phyloP scores from a whole-genome alignment of 2,329 filamentous ascomycete species.

The Fusarium pininemorale region DNA sequence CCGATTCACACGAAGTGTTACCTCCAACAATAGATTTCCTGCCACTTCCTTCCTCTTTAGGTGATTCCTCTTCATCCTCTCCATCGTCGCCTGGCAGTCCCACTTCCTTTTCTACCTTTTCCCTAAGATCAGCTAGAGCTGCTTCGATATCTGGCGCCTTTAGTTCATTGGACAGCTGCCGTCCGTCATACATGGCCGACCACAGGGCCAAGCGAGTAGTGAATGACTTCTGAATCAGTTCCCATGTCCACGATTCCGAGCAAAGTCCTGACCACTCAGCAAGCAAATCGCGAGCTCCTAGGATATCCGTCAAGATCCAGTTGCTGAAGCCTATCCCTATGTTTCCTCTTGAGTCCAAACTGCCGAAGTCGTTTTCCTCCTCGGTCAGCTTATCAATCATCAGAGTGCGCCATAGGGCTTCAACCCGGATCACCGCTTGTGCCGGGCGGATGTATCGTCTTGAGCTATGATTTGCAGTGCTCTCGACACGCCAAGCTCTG shows the following conservation, averaged over 20 bases:
- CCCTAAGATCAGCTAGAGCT: neutral
- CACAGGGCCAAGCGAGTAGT: neutral
- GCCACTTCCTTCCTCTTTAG: neutral
- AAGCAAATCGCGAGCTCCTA: neutral
- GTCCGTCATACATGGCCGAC: neutral
- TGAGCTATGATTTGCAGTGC: neutral
- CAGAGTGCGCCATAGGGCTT: neutral
- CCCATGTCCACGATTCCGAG: neutral
- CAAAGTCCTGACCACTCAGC: neutral
- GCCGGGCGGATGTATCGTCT: neutral
- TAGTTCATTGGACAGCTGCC: neutral
- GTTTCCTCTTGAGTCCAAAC: neutral
- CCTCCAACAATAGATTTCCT: neutral
- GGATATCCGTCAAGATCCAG: neutral
- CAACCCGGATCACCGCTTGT: neutral
- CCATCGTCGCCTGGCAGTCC: fast-evolving
- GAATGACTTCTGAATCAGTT: neutral
- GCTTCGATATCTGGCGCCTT: neutral
- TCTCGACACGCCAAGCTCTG: neutral
- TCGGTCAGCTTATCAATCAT: neutral
- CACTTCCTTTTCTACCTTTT: neutral
- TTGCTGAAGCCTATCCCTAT: neutral
- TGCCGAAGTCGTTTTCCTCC: neutral
- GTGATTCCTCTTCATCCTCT: neutral
- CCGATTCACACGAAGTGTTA: fast-evolving